These are phyloP conservation scores for Ophiorrhiza pumila DNA, from an alignment of 257 asterid species.

Conservation along the genomic window DNA sequence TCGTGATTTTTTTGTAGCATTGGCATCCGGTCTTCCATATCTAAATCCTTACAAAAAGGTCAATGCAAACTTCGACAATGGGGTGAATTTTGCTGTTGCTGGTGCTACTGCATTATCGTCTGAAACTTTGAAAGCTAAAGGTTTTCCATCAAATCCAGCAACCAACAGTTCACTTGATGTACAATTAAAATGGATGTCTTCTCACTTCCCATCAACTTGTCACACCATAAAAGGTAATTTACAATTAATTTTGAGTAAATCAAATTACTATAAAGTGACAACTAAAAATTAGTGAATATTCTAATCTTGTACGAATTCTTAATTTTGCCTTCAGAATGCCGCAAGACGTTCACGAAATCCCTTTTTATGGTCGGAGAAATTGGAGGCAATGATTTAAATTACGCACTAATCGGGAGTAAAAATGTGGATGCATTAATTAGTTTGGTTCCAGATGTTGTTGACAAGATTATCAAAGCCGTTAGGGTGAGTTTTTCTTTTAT, in stretches of 20 bases:
- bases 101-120: neutral
- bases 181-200: neutral
- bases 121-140: neutral
- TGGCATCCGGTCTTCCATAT: neutral
- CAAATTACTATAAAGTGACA: neutral
- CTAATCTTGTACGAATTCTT: neutral
- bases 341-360: slow-evolving; percentile 13
- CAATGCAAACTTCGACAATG: neutral
- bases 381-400: slow-evolving; percentile 36
- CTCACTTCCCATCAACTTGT: neutral
- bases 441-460: slow-evolving; percentile 13
- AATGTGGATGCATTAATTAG: neutral
- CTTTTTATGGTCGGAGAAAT: slow-evolving; percentile 35
- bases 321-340: slow-evolving; percentile 15
- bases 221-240: neutral
- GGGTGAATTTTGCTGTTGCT: neutral
- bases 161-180: neutral
- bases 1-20: neutral
- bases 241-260: no score
- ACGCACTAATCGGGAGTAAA: slow-evolving; percentile 13
- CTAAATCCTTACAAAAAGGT: neutral
- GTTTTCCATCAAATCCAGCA: neutral
- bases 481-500: neutral
- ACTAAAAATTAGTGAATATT: neutral
- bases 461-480: neutral